phyloP scores from a whole-genome alignment of 305 asterid species.

The Plantago rigida region DNA sequence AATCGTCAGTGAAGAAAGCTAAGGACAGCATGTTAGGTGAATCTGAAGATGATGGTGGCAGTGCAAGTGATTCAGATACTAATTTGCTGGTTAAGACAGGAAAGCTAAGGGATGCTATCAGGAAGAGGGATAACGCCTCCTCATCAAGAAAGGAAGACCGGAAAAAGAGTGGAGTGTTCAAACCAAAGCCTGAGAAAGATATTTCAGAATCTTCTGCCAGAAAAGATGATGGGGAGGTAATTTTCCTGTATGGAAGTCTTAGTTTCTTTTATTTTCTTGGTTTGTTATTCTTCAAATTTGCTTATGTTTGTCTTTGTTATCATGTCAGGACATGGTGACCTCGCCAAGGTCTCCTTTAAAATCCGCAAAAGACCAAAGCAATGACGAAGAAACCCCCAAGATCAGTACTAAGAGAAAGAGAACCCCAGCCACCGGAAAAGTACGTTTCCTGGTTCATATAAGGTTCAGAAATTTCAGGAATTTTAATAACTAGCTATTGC shows the following conservation, averaged over 20 bases:
- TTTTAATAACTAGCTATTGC: background rate
- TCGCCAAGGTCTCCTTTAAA: slow-evolving; percentile 45
- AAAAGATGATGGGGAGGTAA: slow-evolving; percentile 48
- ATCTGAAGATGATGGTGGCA: slow-evolving; percentile 35
- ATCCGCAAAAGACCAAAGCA: slow-evolving; percentile 41
- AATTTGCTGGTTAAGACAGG: slow-evolving; percentile 37
- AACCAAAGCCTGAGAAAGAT: slow-evolving; percentile 40
- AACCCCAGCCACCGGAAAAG: slow-evolving; percentile 52
- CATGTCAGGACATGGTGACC: slow-evolving; percentile 36
- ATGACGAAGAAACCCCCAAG: slow-evolving; percentile 46
- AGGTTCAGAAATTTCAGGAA: background rate
- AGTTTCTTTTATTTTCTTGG: slow-evolving; percentile 16
- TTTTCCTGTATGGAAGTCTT: slow-evolving; percentile 15
- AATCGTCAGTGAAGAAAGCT: background rate
- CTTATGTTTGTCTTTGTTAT: slow-evolving; percentile 24
- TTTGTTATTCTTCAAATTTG: background rate
- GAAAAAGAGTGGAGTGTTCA: slow-evolving; percentile 46
- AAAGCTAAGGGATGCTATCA: slow-evolving; percentile 36
- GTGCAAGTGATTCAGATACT: slow-evolving; percentile 47
- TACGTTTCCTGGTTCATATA: slow-evolving; percentile 22
- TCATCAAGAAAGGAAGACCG: slow-evolving; percentile 37
- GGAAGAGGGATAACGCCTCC: slow-evolving; percentile 35
- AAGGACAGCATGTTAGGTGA: slow-evolving; percentile 17
- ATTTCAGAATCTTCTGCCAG: slow-evolving; percentile 35
- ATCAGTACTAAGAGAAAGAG: slow-evolving; percentile 55